Base-by-base conservation (phyloP, 768 basidiomycete genomes). In the Gymnopilus dilepis region DNA sequence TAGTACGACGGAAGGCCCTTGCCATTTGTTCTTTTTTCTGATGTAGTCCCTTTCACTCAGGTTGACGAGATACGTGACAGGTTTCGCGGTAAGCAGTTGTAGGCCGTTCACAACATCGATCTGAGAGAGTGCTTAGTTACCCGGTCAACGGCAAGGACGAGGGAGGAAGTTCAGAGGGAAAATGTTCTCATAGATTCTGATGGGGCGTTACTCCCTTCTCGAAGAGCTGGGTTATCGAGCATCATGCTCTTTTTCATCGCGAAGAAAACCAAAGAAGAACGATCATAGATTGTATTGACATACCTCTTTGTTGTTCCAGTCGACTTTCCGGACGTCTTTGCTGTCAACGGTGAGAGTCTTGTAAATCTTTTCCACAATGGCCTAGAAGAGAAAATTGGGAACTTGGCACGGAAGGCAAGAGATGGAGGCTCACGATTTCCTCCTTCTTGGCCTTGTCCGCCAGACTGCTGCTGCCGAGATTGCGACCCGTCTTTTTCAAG, bases 21-120 rank as follows among this genome's bases (percentile, higher is more conserved):
- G 6, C 96, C 97, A 99, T 82, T 98, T 99, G 82, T 98, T 99
- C 87, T 98, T 99, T 78, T 98, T 99, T 65, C 97, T 89, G 61
- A 93, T 78, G 70, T 92, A 99, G 74, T 99, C 97, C 66, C 86
- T 86, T 76, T 99, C 96, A 61, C 92, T 94, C 48, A 99, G 80
- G 78, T 99, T 99, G 78, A 98, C 95, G 52, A 99, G 90, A 79
- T 99, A 99, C 53, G 92, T 97, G 63, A 99, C 94, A 33, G 97
- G 93, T 74, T 98, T 98, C 56, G 97, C 96, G 17, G 97, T 99
- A 57, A 99, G 84, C 24, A 99, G 88, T 67, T 88, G 85, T 60
- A 99, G 87, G 45, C 86, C 76, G 76, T 97, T 97, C 74, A 97
- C 89, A 58, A 94, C 87, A 65, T 96, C 95, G 65, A 97, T 89